Percentiles rank a stretch among this genome's conserved stretches.
Conservation (phyloP, 73 alveolate genomes). For the Tetrahymena elliotti region DNA sequence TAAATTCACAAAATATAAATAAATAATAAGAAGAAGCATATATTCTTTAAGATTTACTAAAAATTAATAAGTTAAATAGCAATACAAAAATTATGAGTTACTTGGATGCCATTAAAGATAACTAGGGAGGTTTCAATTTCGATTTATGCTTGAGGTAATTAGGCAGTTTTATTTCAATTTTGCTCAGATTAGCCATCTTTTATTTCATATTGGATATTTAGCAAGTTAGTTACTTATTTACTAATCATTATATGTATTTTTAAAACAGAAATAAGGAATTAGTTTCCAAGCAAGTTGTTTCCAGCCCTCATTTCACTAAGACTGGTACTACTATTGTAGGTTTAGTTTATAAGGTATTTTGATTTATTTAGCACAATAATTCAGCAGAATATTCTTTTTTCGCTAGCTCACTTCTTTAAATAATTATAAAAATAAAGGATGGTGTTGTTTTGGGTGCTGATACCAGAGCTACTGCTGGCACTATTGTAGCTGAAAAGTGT, state of each 20-base stretch:
- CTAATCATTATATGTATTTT: background rate
- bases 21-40: background rate
- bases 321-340: constrained; percentile 98
- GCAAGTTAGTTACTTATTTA: background rate
- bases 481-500: constrained; percentile 94
- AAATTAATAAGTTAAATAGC: background rate
- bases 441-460: constrained; percentile 99
- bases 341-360: constrained; percentile 50
- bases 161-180: background rate
- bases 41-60: background rate
- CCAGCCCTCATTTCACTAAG: constrained; percentile 51
- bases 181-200: background rate
- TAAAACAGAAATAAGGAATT: background rate
- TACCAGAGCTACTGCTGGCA: constrained; percentile 98
- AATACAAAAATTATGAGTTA: background rate
- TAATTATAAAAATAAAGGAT: constrained; percentile 31
- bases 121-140: background rate
- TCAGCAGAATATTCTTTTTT: background rate
- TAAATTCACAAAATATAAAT: background rate
- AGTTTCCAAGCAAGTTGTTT: background rate
- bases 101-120: background rate
- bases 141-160: background rate
- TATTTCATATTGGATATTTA: background rate
- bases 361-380: background rate
- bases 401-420: background rate